Evolutionary conservation across 768 basidiomycete genomes (phyloP).

Genomic region (Lactarius quietus): DNA sequence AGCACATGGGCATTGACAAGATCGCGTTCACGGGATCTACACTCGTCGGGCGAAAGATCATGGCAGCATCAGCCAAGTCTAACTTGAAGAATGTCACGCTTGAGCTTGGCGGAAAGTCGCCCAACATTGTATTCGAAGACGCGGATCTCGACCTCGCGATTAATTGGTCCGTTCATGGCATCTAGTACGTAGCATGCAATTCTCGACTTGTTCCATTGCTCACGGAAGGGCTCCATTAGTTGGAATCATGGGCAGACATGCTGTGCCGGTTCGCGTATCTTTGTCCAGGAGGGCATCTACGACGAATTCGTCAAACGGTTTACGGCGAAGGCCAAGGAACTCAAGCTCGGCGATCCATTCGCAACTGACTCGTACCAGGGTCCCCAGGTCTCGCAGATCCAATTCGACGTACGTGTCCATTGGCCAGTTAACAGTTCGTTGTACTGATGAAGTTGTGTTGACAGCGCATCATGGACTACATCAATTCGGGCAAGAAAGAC

Average conservation of each 20-base stretch:
- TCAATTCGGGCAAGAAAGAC: slow-evolving; percentile 53
- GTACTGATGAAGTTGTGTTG: neutral
- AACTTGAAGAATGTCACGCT: slow-evolving; percentile 71
- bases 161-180: slow-evolving; percentile 54
- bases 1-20: slow-evolving; percentile 58
- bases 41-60: slow-evolving; percentile 57
- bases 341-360: slow-evolving; percentile 76
- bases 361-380: slow-evolving; percentile 57
- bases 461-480: slow-evolving; percentile 59
- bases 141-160: slow-evolving; percentile 57
- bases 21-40: slow-evolving; percentile 75
- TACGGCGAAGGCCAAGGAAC: slow-evolving; percentile 46
- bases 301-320: slow-evolving; percentile 67
- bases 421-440: neutral
- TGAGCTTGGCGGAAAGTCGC: slow-evolving; percentile 72
- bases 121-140: slow-evolving; percentile 59
- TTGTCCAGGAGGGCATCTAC: slow-evolving; percentile 75
- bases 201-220: neutral
- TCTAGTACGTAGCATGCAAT: slow-evolving; percentile 43
- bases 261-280: slow-evolving; percentile 78
- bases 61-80: slow-evolving; percentile 53
- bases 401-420: slow-evolving; percentile 56
- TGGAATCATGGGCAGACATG: slow-evolving; percentile 77
- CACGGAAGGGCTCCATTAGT: slow-evolving; percentile 33
- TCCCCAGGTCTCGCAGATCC: slow-evolving; percentile 72